A percentile compares a stretch with the other conserved stretches of the same genome.
Evolutionary conservation across 495 filamentous ascomycete species (phyloP).

Genomic region (Talaromyces proteolyticus): DNA sequence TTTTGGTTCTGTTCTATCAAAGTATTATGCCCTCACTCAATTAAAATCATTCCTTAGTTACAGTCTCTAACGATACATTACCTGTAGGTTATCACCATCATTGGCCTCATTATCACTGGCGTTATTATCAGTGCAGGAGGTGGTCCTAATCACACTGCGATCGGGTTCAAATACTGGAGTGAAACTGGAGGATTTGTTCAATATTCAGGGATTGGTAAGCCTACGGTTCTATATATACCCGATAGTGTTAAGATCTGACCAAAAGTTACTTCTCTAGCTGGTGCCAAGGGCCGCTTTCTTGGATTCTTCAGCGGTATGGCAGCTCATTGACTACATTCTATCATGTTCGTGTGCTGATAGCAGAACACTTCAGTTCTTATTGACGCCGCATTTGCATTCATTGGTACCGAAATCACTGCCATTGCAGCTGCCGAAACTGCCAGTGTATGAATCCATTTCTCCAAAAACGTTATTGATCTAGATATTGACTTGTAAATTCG

Average conservation of each 20-base stretch:
- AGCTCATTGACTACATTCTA: no score
- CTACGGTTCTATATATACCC: not conserved
- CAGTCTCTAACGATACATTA: constrained; percentile 10
- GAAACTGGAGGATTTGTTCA: constrained; percentile 46
- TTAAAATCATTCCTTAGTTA: not conserved
- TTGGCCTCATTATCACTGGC: constrained; percentile 62
- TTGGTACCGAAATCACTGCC: constrained; percentile 63
- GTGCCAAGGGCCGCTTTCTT: constrained; percentile 32
- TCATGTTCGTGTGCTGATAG: no score
- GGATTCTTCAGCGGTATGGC: constrained; percentile 25
- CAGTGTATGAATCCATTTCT: constrained; percentile 25
- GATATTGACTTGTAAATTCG: not conserved
- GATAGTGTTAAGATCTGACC: no score
- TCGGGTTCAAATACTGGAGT: constrained; percentile 71
- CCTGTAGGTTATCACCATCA: constrained; percentile 68
- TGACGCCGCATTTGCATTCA: constrained; percentile 41
- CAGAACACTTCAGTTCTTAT: constrained; percentile 28
- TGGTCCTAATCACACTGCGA: constrained; percentile 51
- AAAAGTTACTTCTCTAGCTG: no score
- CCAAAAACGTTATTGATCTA: not conserved
- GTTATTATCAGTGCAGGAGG: constrained; percentile 63
- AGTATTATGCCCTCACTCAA: constrained; percentile 8
- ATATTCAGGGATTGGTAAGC: constrained; percentile 12
- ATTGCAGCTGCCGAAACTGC: constrained; percentile 75
- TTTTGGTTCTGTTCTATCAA: constrained; percentile 23